These are phyloP conservation scores for Irpex rosettiformis DNA, from an alignment of 1,284 basidiomycete genomes.

Conservation along the genomic window DNA sequence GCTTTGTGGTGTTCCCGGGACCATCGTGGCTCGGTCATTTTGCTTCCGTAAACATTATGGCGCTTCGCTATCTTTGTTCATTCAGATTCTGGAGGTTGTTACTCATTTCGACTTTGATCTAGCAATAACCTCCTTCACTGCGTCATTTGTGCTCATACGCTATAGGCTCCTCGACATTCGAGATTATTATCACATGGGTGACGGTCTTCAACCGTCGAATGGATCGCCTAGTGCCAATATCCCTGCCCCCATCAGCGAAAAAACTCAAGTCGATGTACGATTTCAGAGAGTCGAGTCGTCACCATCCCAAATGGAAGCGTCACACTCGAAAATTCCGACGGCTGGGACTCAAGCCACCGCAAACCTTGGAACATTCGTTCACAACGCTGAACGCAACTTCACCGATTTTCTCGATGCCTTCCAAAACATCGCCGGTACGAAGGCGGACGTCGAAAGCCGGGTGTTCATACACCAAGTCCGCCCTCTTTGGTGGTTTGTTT, in stretches of 20 bases:
- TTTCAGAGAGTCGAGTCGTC: background rate
- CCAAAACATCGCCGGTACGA: slow-evolving; percentile 3
- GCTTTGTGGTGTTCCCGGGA: too few species aligned
- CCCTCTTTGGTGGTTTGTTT: background rate
- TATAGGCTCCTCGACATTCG: slow-evolving; percentile 53
- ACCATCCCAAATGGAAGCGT: background rate
- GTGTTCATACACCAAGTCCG: slow-evolving; percentile 34
- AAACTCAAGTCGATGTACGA: background rate
- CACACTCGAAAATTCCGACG: background rate
- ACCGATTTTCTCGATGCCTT: background rate
- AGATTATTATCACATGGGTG: slow-evolving; percentile 11
- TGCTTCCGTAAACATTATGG: background rate
- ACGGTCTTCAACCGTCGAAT: background rate
- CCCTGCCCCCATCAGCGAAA: too few species aligned
- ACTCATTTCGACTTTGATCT: background rate
- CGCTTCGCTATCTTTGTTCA: too few species aligned
- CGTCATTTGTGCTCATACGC: slow-evolving; percentile 52
- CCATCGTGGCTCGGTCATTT: too few species aligned
- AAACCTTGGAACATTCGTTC: background rate
- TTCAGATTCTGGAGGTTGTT: too few species aligned
- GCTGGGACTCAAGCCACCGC: background rate
- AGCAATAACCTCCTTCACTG: slow-evolving; percentile 58
- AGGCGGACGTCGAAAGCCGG: slow-evolving; percentile 6
- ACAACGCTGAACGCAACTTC: background rate
- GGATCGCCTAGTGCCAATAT: too few species aligned